phyloP scores from a whole-genome alignment of 495 filamentous ascomycete genomes.

The Patellaria atrata region DNA sequence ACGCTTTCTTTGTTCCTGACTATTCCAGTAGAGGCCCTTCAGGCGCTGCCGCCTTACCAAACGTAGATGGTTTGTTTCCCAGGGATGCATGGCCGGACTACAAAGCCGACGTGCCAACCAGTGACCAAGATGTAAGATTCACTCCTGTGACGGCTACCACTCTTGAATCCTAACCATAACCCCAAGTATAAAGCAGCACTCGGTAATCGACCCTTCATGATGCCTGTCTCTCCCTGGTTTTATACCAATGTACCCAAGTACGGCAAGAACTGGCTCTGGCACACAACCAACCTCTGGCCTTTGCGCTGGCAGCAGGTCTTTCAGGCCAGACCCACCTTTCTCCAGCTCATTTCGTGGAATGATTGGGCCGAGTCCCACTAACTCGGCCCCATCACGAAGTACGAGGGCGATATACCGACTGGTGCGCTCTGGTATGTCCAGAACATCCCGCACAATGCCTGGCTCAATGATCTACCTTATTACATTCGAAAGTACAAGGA shows the following conservation, averaged over 20 bases:
- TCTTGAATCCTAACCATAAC: constrained; percentile 27
- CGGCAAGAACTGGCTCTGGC: constrained; percentile 62
- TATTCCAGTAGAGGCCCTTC: constrained; percentile 36
- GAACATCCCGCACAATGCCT: constrained; percentile 39
- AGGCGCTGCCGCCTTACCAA: constrained; percentile 30
- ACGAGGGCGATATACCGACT: constrained; percentile 32
- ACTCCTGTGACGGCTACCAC: too few relatives aligned
- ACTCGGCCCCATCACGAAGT: constrained; percentile 45
- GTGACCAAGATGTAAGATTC: too few relatives aligned
- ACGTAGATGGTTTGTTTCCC: constrained; percentile 48
- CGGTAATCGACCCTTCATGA: constrained; percentile 56
- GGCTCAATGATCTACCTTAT: constrained; percentile 43
- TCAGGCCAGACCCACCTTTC: constrained; percentile 46
- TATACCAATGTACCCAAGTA: constrained; percentile 55
- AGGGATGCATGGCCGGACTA: constrained; percentile 67
- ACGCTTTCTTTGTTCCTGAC: constrained; percentile 46
- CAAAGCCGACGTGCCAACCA: constrained; percentile 35
- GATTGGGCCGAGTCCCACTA: constrained; percentile 69
- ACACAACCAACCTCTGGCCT: constrained; percentile 57
- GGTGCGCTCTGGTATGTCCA: constrained; percentile 37
- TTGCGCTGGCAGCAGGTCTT: constrained; percentile 57
- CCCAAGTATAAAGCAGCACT: constrained; percentile 35
- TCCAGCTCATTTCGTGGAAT: constrained; percentile 53
- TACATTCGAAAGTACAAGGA: constrained; percentile 37
- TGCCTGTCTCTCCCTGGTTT: constrained; percentile 67